Base-by-base conservation (phyloP, 768 basidiomycete genomes). In the Pulveroboletus frians region DNA sequence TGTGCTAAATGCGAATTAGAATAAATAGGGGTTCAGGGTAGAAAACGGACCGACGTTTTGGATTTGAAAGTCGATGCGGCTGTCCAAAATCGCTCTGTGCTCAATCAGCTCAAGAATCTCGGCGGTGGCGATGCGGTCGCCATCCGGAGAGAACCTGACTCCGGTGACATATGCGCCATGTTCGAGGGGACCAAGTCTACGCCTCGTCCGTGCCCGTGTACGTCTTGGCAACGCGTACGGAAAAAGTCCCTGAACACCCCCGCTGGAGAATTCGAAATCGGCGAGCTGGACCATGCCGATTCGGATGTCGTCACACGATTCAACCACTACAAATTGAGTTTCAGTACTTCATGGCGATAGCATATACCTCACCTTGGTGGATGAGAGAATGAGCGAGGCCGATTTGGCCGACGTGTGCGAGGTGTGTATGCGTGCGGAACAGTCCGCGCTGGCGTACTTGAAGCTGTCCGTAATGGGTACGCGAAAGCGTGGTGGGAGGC, bases 181-280 rank as follows among this genome's bases (percentile, higher is more conserved):
- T n/a, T n/a, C n/a, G n/a, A n/a, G n/a, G n/a, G n/a, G n/a, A n/a
- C n/a, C n/a, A n/a, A n/a, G 76, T 78, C 88, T 89, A 92, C 20
- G 74, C 80, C 13, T 81, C 76, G 23, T 73, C 65, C 34, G 76
- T 75, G 17, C 74, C 77, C 7, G 78, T 77, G 55, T 87, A 87
- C 9, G 84, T 89, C 56, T 94, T 96, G 1, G 92, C 83, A 8
- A 81, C 92, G 65, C 86, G 88, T 40, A 98, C 84, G 5, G 78
- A 78, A 53, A 98, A 87, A n/a, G 49, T 95, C 91, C 68, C 88
- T 88, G 73, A 98, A 94, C 11, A 96, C 88, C 2, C 94, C 93
- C n/a, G 55, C 88, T 91, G 70, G 97, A 99, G 73, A 97, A 98
- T 71, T 99, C 95, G 63, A 90, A 96, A 62, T 97, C 94, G 50